Evolutionary conservation across 805 yeast species (phyloP), one percentile per base, ranked within the genome.

Genomic region (Sungouiella thailandica): DNA sequence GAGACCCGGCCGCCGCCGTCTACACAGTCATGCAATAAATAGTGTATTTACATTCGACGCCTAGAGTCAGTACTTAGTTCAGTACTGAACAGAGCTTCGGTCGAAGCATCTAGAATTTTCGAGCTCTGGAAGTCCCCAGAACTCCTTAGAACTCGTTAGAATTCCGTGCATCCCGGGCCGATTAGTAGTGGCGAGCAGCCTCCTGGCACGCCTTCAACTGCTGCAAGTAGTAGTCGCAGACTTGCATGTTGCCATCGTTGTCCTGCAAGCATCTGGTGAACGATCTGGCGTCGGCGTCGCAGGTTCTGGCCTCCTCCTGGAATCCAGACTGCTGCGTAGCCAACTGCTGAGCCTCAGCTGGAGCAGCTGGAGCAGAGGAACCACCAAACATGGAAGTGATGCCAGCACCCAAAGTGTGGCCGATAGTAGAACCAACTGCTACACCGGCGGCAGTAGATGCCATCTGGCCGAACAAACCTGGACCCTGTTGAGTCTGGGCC

Each of bases 371-470:
- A n/a, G 54, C 43, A 18, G 80, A 69, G 24, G 85, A 75, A 36
- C 95, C 95, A 35, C 95, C 87, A 53, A 90, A 90, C 75, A 93
- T 65, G 32, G 86, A 74, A 32, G 95, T 80, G 51, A 93, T 68
- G 53, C 97, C 97, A 43, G 95, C 95, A 67, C 97, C 97, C 39
- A 90, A 49, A 25, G 97, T 87, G 73, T 93, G 98, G 43, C 98
- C 98, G 35, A 90, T 80, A 41, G 97, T 82, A 33, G 96, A 86
- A 53, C 98, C 98, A 37, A 93, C 97, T 35, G 97, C 98, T 28
- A 93, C 98, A 80, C 98, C 98, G 31, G 97, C 98, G 36, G 98
- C 98, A 31, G 98, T 93, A 30, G 95, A 73, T 25, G 97, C 97
- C 98, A 93, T 93, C 68, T 93, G 95, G 40, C 90, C 84, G 53